Conservation (phyloP, 768 basidiomycete species). For the Candolleomyces efflorescens region DNA sequence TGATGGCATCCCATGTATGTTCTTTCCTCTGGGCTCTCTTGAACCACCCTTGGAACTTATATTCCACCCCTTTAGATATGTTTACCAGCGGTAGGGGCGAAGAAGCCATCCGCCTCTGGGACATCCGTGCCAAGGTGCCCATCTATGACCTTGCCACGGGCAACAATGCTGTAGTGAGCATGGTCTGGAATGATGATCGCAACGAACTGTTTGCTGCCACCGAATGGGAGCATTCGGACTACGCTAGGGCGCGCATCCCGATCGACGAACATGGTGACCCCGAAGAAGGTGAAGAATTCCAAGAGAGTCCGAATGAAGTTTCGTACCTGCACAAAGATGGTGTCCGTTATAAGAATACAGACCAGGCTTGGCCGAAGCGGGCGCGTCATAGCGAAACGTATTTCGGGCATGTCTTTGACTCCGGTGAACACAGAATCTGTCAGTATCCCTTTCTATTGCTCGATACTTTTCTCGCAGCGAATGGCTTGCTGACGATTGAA, state of each 20-base stretch:
- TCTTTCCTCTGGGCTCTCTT: slow-evolving; percentile 6
- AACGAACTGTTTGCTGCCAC: slow-evolving; percentile 33
- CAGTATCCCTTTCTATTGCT: too few relatives aligned
- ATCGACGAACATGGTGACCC: neutral
- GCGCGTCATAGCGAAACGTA: slow-evolving; percentile 19
- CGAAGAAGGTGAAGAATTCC: slow-evolving; percentile 10
- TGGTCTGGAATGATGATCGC: slow-evolving; percentile 29
- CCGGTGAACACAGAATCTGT: too few relatives aligned
- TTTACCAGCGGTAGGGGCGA: slow-evolving; percentile 25
- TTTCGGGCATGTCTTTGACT: slow-evolving; percentile 32
- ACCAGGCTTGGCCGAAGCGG: slow-evolving; percentile 25
- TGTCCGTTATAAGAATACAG: slow-evolving; percentile 2
- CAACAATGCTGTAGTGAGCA: slow-evolving; percentile 32
- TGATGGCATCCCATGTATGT: slow-evolving; percentile 33
- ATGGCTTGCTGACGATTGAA: too few relatives aligned
- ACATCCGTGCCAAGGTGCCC: slow-evolving; percentile 28
- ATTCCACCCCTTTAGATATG: slow-evolving; percentile 13
- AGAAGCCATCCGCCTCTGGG: slow-evolving; percentile 39
- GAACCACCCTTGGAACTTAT: neutral
- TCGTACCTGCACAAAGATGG: slow-evolving; percentile 12
- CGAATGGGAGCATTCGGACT: slow-evolving; percentile 18
- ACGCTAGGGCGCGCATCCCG: slow-evolving; percentile 15
- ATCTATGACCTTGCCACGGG: slow-evolving; percentile 42
- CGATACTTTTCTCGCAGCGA: too few relatives aligned
- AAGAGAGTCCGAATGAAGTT: slow-evolving; percentile 19